Evolutionary conservation across 108 stramenopile species (phyloP), one percentile per base, ranked within the genome.

Genomic region (Nitzschia inconspicua): DNA sequence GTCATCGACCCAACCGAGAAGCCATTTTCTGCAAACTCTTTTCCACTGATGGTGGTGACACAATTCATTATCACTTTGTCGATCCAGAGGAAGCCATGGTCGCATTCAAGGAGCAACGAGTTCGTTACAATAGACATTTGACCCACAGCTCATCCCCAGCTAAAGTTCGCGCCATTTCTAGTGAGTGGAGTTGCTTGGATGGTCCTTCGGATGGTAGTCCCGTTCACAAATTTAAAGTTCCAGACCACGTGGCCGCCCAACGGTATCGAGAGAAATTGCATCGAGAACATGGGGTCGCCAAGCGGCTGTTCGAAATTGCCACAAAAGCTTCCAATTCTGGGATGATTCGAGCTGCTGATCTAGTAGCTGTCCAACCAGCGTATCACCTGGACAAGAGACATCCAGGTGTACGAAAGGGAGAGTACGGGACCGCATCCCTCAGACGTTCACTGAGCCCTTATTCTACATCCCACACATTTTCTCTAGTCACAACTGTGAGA

Each of bases 351-450:
- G 73, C 84, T 10, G 42, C 62, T 9, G 85, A 90, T 47, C 74
- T 96, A 27, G 70, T 93, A 22, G 85, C 86, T 20, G 87, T 96
- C 26, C 91, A 93, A 57, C 85, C 88, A 7, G 95, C 89, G 0
- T 58, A 44, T 16, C 81, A 93, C 31, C 29, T 75, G 18, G 93
- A 94, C 67, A 88, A 89, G 1, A 77, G 85, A 32, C 30, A 42
- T 3, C 68, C 60, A 27, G 53, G 60, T 32, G 67, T 77, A 4
- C 54, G 57, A 40, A 51, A 64, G 22, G 77, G 72, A 3, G 80
- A 77, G n/a, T 39, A 76, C 19, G 95, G 92, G 13, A 90, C 92
- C 5, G 44, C 73, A 9, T 65, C 79, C 8, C 68, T 96, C 5
- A 79, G 95, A 10, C 76, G 67, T 46, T 91, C 89, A 24, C 67